These are phyloP conservation scores for Diaporthe sp. DNA, from an alignment of 2,329 filamentous ascomycete species.

Conservation along the genomic window DNA sequence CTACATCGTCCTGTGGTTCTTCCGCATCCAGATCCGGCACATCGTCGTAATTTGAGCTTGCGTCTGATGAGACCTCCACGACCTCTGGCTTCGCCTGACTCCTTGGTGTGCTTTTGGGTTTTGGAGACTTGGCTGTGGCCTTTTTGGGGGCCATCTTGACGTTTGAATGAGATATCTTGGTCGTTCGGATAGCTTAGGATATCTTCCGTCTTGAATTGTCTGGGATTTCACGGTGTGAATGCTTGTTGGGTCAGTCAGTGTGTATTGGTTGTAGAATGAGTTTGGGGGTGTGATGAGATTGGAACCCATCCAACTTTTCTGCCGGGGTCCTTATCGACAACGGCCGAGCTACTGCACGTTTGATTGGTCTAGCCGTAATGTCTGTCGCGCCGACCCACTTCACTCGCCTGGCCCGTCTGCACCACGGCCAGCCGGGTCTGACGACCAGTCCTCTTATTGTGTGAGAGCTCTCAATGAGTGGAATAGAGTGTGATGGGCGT, in stretches of 20 bases:
- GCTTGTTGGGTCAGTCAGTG: not conserved
- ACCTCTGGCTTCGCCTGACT: slow-evolving; percentile 32
- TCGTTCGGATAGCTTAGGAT: not conserved
- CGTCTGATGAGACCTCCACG: slow-evolving; percentile 7
- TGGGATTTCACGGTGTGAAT: not conserved
- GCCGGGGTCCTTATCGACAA: slow-evolving; percentile 36
- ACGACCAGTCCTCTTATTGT: not conserved
- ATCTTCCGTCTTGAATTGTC: not conserved
- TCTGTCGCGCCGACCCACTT: not conserved
- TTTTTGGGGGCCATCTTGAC: slow-evolving; percentile 34
- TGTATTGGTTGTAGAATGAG: not conserved
- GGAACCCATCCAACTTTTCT: slow-evolving; percentile 32
- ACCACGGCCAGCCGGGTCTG: not conserved
- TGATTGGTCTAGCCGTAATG: not conserved
- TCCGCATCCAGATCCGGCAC: slow-evolving; percentile 23
- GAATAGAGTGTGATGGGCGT: not conserved
- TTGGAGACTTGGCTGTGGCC: slow-evolving; percentile 27
- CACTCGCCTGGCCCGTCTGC: not conserved
- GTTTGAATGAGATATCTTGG: not conserved
- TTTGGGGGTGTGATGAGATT: slow-evolving; percentile 18
- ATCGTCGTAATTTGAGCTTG: slow-evolving; percentile 13
- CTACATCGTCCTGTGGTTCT: slow-evolving; percentile 35
- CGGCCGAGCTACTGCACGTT: not conserved
- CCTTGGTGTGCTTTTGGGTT: slow-evolving; percentile 24
- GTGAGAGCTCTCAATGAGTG: not conserved